Conservation (phyloP, 352 stramenopile genomes). For the Phytophthora crassamura region DNA sequence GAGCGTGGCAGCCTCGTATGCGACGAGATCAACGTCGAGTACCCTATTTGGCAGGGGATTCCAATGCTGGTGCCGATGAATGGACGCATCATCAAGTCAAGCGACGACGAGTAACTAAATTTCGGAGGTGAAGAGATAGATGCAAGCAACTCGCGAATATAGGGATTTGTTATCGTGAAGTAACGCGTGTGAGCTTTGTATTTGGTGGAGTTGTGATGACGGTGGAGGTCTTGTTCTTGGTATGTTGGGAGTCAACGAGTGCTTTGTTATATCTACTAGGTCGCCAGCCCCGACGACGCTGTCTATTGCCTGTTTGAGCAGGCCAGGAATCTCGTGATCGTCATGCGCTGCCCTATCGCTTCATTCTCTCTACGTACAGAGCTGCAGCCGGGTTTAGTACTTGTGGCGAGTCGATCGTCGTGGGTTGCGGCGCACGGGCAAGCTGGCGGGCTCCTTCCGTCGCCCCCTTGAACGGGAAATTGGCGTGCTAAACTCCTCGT, state of each 20-base stretch:
- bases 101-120: constrained; percentile 20
- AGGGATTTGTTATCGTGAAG: constrained; percentile 14
- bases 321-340: constrained; percentile 1
- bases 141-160: constrained; percentile 11
- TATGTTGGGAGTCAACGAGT: background rate
- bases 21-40: constrained; percentile 85
- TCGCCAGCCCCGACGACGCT: constrained; percentile 10
- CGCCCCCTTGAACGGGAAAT: constrained; percentile 54
- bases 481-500: constrained; percentile 86
- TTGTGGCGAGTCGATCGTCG: constrained; percentile 68
- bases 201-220: background rate
- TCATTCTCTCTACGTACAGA: constrained; percentile 27
- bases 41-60: constrained; percentile 80
- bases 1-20: constrained; percentile 72
- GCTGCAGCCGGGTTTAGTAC: constrained; percentile 51
- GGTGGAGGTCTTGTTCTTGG: no score
- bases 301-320: constrained; percentile 20
- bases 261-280: no score
- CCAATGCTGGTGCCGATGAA: constrained; percentile 80
- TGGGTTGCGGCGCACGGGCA: constrained; percentile 77
- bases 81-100: constrained; percentile 69
- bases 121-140: background rate
- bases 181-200: background rate
- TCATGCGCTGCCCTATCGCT: constrained; percentile 8
- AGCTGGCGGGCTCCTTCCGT: constrained; percentile 65